Conservation (phyloP, 768 basidiomycete species). For the Podaxis carcinomalis region DNA sequence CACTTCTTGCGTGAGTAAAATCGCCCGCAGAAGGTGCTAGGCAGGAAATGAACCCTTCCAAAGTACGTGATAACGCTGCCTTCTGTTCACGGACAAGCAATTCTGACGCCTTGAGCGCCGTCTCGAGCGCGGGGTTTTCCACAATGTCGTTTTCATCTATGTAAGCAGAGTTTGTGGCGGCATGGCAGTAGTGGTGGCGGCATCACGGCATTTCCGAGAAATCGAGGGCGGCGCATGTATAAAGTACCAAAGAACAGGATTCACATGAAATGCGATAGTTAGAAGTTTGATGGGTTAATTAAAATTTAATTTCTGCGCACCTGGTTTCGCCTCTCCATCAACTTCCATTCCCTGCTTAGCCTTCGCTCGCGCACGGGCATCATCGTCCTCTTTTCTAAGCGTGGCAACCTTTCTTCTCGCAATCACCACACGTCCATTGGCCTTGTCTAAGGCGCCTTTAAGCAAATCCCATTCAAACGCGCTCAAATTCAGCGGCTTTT, state of each 20-base stretch:
- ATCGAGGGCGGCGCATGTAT: background rate
- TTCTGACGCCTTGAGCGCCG: slow-evolving; percentile 70
- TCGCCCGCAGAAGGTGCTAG: slow-evolving; percentile 44
- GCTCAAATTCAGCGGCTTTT: slow-evolving; percentile 39
- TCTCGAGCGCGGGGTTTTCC: slow-evolving; percentile 66
- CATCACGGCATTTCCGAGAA: background rate
- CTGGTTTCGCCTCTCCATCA: slow-evolving; percentile 59
- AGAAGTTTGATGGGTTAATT: background rate
- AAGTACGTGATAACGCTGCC: slow-evolving; percentile 61
- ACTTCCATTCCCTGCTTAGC: slow-evolving; percentile 68
- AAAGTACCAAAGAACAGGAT: background rate
- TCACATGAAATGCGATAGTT: background rate
- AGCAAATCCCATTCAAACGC: slow-evolving; percentile 85
- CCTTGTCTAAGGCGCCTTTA: slow-evolving; percentile 81
- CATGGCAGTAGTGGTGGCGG: background rate
- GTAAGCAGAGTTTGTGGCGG: background rate
- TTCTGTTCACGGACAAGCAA: slow-evolving; percentile 77
- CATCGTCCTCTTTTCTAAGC: slow-evolving; percentile 86
- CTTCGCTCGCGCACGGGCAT: slow-evolving; percentile 71
- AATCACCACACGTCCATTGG: slow-evolving; percentile 80
- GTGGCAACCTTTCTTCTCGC: slow-evolving; percentile 69
- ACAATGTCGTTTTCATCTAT: slow-evolving; percentile 37
- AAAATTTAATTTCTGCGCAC: slow-evolving; percentile 18
- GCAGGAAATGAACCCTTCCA: slow-evolving; percentile 71
- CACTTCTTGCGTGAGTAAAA: slow-evolving; percentile 39